Base-by-base conservation (phyloP, 2,329 filamentous ascomycete species). In the Talaromyces albobiverticillius region DNA sequence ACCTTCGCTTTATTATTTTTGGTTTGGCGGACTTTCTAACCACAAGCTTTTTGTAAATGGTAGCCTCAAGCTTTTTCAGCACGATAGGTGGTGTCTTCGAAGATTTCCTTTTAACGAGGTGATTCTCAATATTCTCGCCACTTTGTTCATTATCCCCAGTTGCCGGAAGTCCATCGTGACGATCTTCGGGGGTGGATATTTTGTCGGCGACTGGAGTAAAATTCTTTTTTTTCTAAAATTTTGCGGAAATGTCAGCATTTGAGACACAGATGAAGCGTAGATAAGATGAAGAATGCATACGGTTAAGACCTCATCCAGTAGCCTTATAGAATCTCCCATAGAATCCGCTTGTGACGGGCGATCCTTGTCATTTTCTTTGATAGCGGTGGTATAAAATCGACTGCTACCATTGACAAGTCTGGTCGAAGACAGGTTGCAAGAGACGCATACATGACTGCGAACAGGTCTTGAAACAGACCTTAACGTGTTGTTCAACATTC, bases 401-500 rank as follows among this genome's bases (percentile, higher is more conserved):
- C 64, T 64, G 46, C 57, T 61, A 10, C 26, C 26, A 29, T 10
- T 10, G 52, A 53, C 46, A 43, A 59, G 62, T 59, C 59, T 60
- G 54, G 55, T 54, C 56, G 61, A 18, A 40, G 36, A 46, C n/a
- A 62, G 59, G 59, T 68, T 52, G 60, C 69, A 72, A 51, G 67
- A 67, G 34, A 65, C 54, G 59, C 69, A 73, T 56, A 71, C 63
- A 68, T 72, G 64, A 42, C 62, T 60, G 58, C 67, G 63, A 23
- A 63, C 36, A 57, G 68, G 67, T 61, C 66, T 66, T 67, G 64
- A 61, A 55, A 65, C 62, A 66, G 68, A 68, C 64, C 69, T 65
- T 53, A 71, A 54, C 40, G 68, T 70, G 51, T 61, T 60, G 56
- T 67, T 68, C 59, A 73, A 67, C 71, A 75, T 75, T 53, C 67